phyloP scores from a whole-genome alignment of 164 flowering plant species.

The Dillenia suffruticosa region DNA sequence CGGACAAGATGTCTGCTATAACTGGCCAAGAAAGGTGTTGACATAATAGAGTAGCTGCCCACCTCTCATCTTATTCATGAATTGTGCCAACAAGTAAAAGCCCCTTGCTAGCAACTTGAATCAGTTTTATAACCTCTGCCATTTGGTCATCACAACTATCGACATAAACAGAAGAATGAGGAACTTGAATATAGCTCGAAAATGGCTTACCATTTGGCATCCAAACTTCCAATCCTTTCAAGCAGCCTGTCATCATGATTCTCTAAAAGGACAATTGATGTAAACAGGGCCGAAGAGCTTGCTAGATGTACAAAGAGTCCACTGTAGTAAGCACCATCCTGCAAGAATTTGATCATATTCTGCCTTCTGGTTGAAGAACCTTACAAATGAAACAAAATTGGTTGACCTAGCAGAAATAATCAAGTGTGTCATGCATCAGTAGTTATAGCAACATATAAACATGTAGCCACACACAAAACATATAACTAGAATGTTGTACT shows the following conservation, averaged over 20 bases:
- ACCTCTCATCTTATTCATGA: constrained; percentile 75
- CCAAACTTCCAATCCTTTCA: constrained; percentile 71
- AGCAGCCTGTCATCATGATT: constrained; percentile 62
- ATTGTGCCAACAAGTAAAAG: constrained; percentile 70
- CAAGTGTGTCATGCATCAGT: background rate
- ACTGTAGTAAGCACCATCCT: constrained; percentile 78
- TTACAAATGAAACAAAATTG: constrained; percentile 84
- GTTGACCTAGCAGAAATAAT: constrained; percentile 45
- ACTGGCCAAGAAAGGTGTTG: constrained; percentile 87
- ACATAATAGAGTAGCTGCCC: constrained; percentile 83
- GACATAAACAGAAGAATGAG: constrained; percentile 21
- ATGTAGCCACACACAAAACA: no score
- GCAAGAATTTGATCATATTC: no score
- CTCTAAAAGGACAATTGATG: constrained; percentile 85
- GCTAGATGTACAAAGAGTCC: constrained; percentile 77
- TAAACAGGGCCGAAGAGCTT: constrained; percentile 85
- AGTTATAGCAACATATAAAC: no score
- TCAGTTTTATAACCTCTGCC: constrained; percentile 45
- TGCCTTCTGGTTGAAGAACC: constrained; percentile 68
- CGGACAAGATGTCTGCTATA: constrained; percentile 83
- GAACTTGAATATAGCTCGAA: constrained; percentile 54
- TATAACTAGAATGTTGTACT: no score
- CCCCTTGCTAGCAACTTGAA: constrained; percentile 58
- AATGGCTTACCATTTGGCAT: constrained; percentile 58
- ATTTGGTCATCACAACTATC: constrained; percentile 25